These are phyloP conservation scores for Stephania yunnanensis DNA, from an alignment of 164 flowering plant species.

Conservation along the genomic window DNA sequence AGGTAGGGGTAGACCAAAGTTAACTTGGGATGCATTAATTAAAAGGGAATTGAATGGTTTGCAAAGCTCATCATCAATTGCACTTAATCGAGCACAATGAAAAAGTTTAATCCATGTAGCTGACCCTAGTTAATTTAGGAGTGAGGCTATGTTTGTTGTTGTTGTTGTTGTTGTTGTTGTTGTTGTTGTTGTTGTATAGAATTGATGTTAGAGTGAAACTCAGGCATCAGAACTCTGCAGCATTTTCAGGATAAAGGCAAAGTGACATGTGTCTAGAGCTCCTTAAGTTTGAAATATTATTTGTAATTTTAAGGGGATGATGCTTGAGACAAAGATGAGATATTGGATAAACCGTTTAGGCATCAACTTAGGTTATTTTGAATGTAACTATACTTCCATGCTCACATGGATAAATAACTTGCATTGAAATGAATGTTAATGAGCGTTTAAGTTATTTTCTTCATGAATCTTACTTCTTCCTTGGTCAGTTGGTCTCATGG, in stretches of 20 bases:
- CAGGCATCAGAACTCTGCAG: not conserved
- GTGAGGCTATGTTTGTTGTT: too few species aligned
- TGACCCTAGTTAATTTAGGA: too few species aligned
- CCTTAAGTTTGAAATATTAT: not conserved
- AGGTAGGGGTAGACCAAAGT: too few species aligned
- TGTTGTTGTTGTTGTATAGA: too few species aligned
- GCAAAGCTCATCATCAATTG: too few species aligned
- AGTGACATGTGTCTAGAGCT: not conserved
- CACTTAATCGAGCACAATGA: too few species aligned
- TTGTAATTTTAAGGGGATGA: not conserved
- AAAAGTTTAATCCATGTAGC: too few species aligned
- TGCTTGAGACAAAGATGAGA: not conserved
- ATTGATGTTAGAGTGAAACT: not conserved
- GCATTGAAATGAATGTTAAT: not conserved
- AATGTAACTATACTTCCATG: not conserved
- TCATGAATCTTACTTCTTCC: not conserved
- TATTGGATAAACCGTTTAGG: not conserved
- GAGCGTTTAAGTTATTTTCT: not conserved
- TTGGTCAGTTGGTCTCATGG: not conserved
- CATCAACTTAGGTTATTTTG: not conserved
- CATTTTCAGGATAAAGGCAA: not conserved
- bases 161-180: too few species aligned
- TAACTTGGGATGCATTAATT: too few species aligned
- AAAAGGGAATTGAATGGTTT: too few species aligned
- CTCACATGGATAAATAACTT: not conserved